Evolutionary conservation across 2,329 filamentous ascomycete genomes (phyloP).

Genomic region (Aspergillus aculeatus): DNA sequence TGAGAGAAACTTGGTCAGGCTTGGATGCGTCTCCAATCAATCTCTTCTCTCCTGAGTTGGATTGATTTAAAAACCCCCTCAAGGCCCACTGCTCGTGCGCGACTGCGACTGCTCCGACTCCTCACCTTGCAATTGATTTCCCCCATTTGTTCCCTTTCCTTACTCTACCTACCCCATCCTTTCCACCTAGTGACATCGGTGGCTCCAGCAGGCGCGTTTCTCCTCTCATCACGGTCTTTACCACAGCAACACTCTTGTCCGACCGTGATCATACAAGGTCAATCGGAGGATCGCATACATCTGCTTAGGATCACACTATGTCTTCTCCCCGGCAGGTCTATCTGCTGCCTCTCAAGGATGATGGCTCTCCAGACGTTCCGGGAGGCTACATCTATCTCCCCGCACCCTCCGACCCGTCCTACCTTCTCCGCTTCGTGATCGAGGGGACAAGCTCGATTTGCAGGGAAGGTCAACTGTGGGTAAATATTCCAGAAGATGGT

Average conservation of each 20-base stretch:
- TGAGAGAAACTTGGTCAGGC: slow-evolving; percentile 10
- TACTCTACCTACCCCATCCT: too few species aligned
- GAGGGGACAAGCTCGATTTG: slow-evolving; percentile 96
- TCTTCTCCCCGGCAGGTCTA: slow-evolving; percentile 64
- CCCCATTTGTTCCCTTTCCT: not conserved
- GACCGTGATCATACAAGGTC: not conserved
- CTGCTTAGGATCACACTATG: slow-evolving; percentile 8
- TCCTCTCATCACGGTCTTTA: not conserved
- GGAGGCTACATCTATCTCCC: slow-evolving; percentile 91
- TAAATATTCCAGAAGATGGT: slow-evolving; percentile 83
- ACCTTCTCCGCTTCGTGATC: slow-evolving; percentile 83
- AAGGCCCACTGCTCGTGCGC: not conserved
- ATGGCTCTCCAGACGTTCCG: slow-evolving; percentile 84
- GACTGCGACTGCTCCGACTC: not conserved
- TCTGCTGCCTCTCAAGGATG: slow-evolving; percentile 84
- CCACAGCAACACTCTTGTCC: not conserved
- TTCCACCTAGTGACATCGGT: not conserved
- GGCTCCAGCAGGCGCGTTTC: not conserved
- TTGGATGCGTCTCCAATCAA: not conserved
- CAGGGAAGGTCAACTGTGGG: slow-evolving; percentile 89
- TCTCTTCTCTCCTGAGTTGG: not conserved
- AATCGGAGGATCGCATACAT: not conserved
- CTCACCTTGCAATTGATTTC: not conserved
- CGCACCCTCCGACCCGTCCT: slow-evolving; percentile 68
- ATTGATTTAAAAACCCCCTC: slow-evolving; percentile 1